These are phyloP conservation scores for Cyphellophora europaea DNA, from an alignment of 2,329 filamentous ascomycete genomes.

Conservation along the genomic window DNA sequence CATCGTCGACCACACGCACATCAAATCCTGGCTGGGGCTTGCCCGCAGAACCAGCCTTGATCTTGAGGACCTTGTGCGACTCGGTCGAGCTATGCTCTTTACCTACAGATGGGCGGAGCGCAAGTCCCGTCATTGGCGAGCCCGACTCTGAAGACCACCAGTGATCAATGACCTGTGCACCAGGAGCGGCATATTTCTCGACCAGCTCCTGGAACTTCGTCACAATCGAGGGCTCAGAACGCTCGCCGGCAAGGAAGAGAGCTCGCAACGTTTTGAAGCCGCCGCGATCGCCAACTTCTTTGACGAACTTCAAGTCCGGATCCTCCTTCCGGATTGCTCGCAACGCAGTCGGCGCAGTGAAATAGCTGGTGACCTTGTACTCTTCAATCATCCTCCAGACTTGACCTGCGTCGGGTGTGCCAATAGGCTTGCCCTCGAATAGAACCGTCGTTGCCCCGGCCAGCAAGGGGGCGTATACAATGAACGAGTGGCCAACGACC, in stretches of 20 bases:
- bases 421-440: slow-evolving; percentile 89
- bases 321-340: slow-evolving; percentile 82
- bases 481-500: slow-evolving; percentile 77
- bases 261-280: slow-evolving; percentile 64
- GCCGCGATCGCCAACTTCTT: slow-evolving; percentile 53
- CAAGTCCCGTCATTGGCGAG: slow-evolving; percentile 58
- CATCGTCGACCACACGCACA: slow-evolving; percentile 72
- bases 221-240: slow-evolving; percentile 80
- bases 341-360: slow-evolving; percentile 79
- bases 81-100: slow-evolving; percentile 23
- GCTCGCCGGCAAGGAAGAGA: slow-evolving; percentile 79
- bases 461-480: slow-evolving; percentile 79
- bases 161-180: slow-evolving; percentile 58
- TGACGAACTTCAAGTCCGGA: slow-evolving; percentile 59
- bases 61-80: slow-evolving; percentile 41
- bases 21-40: slow-evolving; percentile 90
- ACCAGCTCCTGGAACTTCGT: slow-evolving; percentile 71
- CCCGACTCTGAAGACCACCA: slow-evolving; percentile 68
- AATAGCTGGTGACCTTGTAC: slow-evolving; percentile 71
- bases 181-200: slow-evolving; percentile 52
- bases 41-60: slow-evolving; percentile 79
- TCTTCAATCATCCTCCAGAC: slow-evolving; percentile 85
- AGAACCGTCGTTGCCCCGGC: slow-evolving; percentile 77
- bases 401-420: slow-evolving; percentile 75
- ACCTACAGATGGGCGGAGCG: slow-evolving; percentile 54